Evolutionary conservation across 495 filamentous ascomycete genomes (phyloP), one percentile per base, ranked within the genome.

Genomic region (Aspergillus cristatus): DNA sequence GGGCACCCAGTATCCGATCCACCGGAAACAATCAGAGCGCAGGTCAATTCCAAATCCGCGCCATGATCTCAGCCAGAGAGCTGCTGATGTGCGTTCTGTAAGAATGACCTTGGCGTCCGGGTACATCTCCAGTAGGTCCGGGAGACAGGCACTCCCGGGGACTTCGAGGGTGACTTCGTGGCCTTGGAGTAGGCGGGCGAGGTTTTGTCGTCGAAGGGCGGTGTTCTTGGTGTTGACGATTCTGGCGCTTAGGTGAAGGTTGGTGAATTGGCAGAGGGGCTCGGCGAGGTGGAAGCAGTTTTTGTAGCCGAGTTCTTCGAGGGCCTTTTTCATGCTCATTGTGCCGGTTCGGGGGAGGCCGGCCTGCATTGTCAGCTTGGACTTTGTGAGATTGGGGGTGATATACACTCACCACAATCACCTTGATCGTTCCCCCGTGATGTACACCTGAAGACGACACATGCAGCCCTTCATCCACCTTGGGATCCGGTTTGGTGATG

Each of bases 391-490:
- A 26, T 26, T 6, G 24, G 11, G 24, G 11, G 11, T 26, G 24
- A 6, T 4, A 14, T 25, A 37, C 2, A 25, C 35, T 1, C 28
- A 37, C 35, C 7, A 37, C 35, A 14, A 37, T 37, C 18, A 37
- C 35, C 16, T 37, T 37, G 4, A 37, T 25, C 3, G 20, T 28
- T 14, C 35, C 35, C 16, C 35, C 35, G 26, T 37, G 22, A 13
- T 37, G 35, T 16, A 37, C 35, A 14, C 22, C 35, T 25, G 6
- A 6, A 11, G 35, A 37, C n/a, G 35, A 14, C 30, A 49, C 42
- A 36, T 49, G 50, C 40, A 53, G 35, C 3, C 13, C 43, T 32
- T 38, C 22, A 13, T 37, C 35, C 7, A 14, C 35, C 16, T 37
- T 37, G 35, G 35, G 35, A 25, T 37, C 22, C 18, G 35, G 35